A percentile compares a stretch with the other conserved stretches of the same genome.
Conservation (phyloP, 768 basidiomycete species). For the Lactarius hatsudake region DNA sequence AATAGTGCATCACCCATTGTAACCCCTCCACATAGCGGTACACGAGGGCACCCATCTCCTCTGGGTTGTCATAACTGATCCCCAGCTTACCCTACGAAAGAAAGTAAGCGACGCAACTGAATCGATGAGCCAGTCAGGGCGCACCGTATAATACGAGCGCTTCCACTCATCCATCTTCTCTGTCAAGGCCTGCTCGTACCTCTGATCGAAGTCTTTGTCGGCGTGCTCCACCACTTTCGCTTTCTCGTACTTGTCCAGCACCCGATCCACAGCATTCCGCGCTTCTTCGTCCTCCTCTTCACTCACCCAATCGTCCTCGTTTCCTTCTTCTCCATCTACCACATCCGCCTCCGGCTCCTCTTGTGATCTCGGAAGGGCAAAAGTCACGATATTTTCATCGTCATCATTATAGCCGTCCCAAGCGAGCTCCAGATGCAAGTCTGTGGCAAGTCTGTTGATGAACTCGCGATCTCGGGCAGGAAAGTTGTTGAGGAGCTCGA, state of each 20-base stretch:
- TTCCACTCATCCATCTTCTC: conserved; percentile 38
- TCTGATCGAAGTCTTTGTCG: conserved; percentile 74
- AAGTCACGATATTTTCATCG: conserved; percentile 73
- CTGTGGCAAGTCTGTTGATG: conserved; percentile 68
- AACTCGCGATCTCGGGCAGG: conserved; percentile 79
- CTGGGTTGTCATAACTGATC: conserved; percentile 67
- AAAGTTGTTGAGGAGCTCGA: conserved; percentile 76
- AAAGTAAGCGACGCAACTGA: conserved; percentile 22
- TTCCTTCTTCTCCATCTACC: conserved; percentile 48
- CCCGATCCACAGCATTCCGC: conserved; percentile 69
- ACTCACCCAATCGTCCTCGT: conserved; percentile 47
- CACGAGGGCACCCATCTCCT: conserved; percentile 65
- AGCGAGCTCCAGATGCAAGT: conserved; percentile 72
- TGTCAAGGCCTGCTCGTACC: conserved; percentile 50
- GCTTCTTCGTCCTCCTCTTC: conserved; percentile 70
- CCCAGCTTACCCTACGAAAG: conserved; percentile 76
- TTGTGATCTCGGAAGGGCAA: conserved; percentile 50
- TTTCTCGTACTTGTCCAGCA: conserved; percentile 84
- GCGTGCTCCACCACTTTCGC: conserved; percentile 74
- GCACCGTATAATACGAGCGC: conserved; percentile 75
- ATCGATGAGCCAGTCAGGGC: conserved; percentile 22
- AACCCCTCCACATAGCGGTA: conserved; percentile 89
- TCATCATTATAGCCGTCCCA: conserved; percentile 95
- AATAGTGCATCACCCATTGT: conserved; percentile 99
- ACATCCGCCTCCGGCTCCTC: conserved; percentile 37